Conservation (phyloP, 139 green algal species). For the Volvox africanus region DNA sequence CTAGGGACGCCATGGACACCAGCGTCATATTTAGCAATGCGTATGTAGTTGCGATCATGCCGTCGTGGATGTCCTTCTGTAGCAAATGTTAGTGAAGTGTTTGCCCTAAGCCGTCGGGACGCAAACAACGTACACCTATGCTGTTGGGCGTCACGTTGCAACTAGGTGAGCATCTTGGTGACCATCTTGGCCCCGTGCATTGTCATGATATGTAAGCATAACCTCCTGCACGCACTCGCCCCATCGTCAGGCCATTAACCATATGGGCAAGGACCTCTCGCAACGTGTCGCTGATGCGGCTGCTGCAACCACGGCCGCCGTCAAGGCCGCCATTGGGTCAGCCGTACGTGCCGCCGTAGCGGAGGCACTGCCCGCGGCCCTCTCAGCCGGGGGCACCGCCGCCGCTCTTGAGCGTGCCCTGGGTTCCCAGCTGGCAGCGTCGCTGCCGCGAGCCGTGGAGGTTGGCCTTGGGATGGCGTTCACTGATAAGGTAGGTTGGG, state of each 20-base stretch:
- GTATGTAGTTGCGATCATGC: too few species aligned
- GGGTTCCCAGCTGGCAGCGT: conserved; percentile 41
- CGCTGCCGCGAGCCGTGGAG: conserved; percentile 35
- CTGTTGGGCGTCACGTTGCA: too few species aligned
- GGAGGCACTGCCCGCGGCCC: conserved; percentile 54
- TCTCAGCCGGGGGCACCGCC: conserved; percentile 42
- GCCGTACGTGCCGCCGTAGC: conserved; percentile 53
- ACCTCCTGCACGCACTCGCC: too few species aligned
- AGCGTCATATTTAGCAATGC: too few species aligned
- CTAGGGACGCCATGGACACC: too few species aligned
- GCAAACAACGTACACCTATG: too few species aligned
- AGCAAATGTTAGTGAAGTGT: too few species aligned
- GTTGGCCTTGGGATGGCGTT: conserved; percentile 23
- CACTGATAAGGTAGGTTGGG: background rate
- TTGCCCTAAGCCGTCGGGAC: too few species aligned
- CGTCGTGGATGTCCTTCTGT: too few species aligned
- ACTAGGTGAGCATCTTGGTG: too few species aligned
- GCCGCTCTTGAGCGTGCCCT: conserved; percentile 59
- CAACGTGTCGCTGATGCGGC: conserved; percentile 45
- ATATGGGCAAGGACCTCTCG: conserved; percentile 17
- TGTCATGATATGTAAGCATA: too few species aligned
- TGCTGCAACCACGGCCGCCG: conserved; percentile 20
- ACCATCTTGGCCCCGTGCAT: too few species aligned
- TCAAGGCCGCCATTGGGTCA: conserved; percentile 41
- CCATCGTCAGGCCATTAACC: conserved; percentile 5